Percentiles rank a stretch among this genome's conserved stretches.
These are phyloP conservation scores for Leccinum pellstonianum DNA, from an alignment of 768 basidiomycete genomes.

Conservation along the genomic window DNA sequence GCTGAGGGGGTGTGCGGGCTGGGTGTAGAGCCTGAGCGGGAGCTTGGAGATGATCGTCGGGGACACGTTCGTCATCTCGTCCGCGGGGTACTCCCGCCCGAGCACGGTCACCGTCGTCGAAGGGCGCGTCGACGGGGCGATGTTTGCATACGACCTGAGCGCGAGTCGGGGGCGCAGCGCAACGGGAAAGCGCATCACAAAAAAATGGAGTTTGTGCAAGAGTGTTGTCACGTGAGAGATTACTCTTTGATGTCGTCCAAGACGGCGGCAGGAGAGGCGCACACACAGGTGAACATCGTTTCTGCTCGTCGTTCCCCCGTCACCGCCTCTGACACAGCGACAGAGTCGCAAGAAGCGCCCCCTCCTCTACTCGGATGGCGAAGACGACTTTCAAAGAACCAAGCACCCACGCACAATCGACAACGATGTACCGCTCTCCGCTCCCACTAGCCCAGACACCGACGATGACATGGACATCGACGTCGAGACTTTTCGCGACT, in stretches of 20 bases:
- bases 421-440: slow-evolving; percentile 25
- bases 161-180: slow-evolving; percentile 8
- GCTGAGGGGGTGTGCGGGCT: slow-evolving; percentile 79
- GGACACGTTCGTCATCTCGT: slow-evolving; percentile 81
- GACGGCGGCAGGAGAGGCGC: slow-evolving; percentile 7
- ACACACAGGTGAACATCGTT: slow-evolving; percentile 24
- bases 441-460: slow-evolving; percentile 40
- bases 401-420: slow-evolving; percentile 30
- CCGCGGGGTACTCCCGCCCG: slow-evolving; percentile 68
- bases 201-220: no score
- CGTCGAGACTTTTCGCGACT: slow-evolving; percentile 32
- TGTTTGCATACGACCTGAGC: slow-evolving; percentile 15
- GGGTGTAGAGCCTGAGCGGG: slow-evolving; percentile 68
- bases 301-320: background rate
- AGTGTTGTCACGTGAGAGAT: slow-evolving; percentile 6
- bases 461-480: slow-evolving; percentile 45
- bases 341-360: slow-evolving; percentile 30
- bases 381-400: slow-evolving; percentile 34
- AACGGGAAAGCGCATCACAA: background rate
- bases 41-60: slow-evolving; percentile 83
- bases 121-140: slow-evolving; percentile 8
- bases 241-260: slow-evolving; percentile 18
- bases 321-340: slow-evolving; percentile 9
- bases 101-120: slow-evolving; percentile 47
- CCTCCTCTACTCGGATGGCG: slow-evolving; percentile 38